Base-by-base conservation (phyloP, 2,329 filamentous ascomycete species). In the Hypoxylon sp. region DNA sequence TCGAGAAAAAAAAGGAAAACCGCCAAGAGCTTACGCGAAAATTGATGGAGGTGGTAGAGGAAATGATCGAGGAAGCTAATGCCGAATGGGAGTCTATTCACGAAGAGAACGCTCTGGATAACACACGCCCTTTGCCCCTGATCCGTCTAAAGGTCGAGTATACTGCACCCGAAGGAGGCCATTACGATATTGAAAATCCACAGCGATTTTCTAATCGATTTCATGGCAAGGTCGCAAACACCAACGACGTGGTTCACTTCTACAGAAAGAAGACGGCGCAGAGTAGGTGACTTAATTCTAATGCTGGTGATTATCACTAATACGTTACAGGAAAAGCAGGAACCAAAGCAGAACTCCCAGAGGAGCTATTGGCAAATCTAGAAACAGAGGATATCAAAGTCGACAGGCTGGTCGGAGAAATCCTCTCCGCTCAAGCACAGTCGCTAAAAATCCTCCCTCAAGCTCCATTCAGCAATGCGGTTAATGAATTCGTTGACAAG, bases 141-240 rank as follows among this genome's bases (percentile, higher is more conserved):
- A 91, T 99, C 42, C 90, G 96, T 19, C 87, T 99, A 14, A 94
- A 94, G 68, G 94, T 99, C 0, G 96, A 99, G 76, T 96, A 94
- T 72, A 92, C 93, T 0, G 90, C 94, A 0, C 92, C 92, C 0
- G 93, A 97, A 48, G 94, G 94, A 3, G 92, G 94, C 13, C 88
- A 90, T 37, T 99, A 94, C 75, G 93, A 98, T 73, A 91, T 92
- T 71, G 96, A 98, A 78, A 99, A 99, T 68, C 94, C 96, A 0
- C 96, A 98, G 78, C 90, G 96, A 8, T 98, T 98, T 76, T 98
- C 95, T 0, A 97, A 97, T 78, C 88, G 94, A 2, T 99, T 98
- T 74, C 87, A 92, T 1, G 92, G 90, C n/a, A 92, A 90, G 76
- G 95, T 99, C 0, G 96, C 96, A 66, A 99, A 99, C 77, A 90